These are phyloP conservation scores for Diaporthe batatas DNA, from an alignment of 2,329 filamentous ascomycete species.

Conservation along the genomic window DNA sequence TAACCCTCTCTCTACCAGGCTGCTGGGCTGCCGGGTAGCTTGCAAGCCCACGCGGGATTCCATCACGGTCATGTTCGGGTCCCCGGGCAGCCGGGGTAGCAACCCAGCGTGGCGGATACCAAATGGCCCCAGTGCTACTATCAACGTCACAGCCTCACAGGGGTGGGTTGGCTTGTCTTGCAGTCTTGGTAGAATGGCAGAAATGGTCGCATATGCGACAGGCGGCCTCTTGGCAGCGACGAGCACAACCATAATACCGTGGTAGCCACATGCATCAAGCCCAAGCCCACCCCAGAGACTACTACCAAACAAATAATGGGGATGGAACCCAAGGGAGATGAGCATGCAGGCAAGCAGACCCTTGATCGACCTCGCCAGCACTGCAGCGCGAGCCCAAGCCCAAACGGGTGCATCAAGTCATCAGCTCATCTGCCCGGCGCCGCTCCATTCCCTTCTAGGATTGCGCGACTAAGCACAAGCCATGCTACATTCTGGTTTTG, in stretches of 20 bases:
- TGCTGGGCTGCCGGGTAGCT: background rate
- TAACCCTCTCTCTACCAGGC: background rate
- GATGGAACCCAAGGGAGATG: slow-evolving; percentile 31
- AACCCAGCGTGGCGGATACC: slow-evolving; percentile 35
- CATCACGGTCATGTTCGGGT: slow-evolving; percentile 5
- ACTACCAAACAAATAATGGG: slow-evolving; percentile 12
- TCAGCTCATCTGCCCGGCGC: slow-evolving; percentile 31
- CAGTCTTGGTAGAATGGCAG: background rate
- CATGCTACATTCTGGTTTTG: slow-evolving; percentile 28
- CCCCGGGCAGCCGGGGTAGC: background rate
- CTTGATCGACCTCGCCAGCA: slow-evolving; percentile 1
- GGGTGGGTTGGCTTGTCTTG: background rate
- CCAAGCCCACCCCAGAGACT: slow-evolving; percentile 4
- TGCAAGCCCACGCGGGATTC: background rate
- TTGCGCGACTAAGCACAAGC: slow-evolving; percentile 17
- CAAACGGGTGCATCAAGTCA: slow-evolving; percentile 17
- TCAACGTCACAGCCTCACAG: slow-evolving; percentile 24
- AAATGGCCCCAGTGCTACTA: slow-evolving; percentile 17
- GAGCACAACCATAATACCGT: background rate
- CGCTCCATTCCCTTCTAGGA: slow-evolving; percentile 33
- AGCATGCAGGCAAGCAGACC: slow-evolving; percentile 25
- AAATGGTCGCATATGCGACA: background rate
- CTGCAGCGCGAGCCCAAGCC: slow-evolving; percentile 11
- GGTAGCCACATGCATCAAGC: background rate
- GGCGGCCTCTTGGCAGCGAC: slow-evolving; percentile 20